Evolutionary conservation across 129 eudicot genomes (phyloP).

Genomic region (Erigeron canadensis): DNA sequence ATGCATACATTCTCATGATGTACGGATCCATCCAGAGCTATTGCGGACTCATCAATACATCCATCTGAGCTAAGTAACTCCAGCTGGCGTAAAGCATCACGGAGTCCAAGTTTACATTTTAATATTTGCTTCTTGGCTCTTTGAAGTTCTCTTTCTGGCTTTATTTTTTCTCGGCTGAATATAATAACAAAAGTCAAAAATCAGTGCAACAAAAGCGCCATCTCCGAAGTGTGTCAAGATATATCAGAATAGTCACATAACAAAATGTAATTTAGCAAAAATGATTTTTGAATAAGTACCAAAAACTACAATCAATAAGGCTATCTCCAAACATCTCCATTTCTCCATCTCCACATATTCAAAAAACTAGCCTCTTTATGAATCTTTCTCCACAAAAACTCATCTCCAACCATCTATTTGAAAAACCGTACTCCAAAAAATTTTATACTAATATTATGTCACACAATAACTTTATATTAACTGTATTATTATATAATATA

Average conservation of each 20-base stretch:
- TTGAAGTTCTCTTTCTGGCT: conserved; percentile 86
- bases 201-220: conserved; percentile 7
- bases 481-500: too few relatives aligned
- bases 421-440: too few relatives aligned
- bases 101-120: conserved; percentile 87
- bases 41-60: conserved; percentile 66
- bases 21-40: conserved; percentile 94
- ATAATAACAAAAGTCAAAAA: conserved; percentile 5
- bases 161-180: conserved; percentile 88
- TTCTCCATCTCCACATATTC: too few relatives aligned
- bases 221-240: conserved; percentile 3
- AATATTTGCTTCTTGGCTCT: conserved; percentile 85
- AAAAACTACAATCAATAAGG: not conserved
- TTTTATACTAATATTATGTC: too few relatives aligned
- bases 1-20: conserved; percentile 86
- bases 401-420: too few relatives aligned
- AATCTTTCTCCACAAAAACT: too few relatives aligned
- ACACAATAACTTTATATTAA: too few relatives aligned
- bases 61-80: conserved; percentile 89
- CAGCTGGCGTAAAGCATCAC: conserved; percentile 83
- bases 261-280: not conserved
- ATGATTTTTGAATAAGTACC: not conserved
- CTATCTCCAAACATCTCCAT: too few relatives aligned
- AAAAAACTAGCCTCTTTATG: too few relatives aligned
- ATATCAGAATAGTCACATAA: not conserved